Evolutionary conservation across 371 early-diverging fungal species (phyloP), one percentile per base, ranked within the genome.

Genomic region (Synchytrium microbalum): DNA sequence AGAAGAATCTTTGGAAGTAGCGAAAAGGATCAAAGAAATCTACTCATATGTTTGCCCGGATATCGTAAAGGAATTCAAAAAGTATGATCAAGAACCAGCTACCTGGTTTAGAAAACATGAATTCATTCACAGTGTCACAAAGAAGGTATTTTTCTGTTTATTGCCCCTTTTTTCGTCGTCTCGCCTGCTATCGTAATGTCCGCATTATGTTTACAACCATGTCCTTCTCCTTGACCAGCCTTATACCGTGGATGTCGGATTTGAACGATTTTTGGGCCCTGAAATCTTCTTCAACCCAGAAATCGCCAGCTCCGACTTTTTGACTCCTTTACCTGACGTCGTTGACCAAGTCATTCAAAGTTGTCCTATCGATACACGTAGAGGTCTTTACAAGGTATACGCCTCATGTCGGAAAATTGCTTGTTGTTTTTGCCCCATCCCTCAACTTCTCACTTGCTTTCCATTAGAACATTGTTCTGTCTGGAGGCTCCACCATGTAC

Each of bases 261-360:
- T 89, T 70, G 98, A 97, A 70, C 92, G 96, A 64, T 97, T 97
- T 84, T 80, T 97, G 68, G 98, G 94, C 24, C 98, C 98, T 24
- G 98, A 97, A 71, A 91, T 96, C 77, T 97, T 97, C 79, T 97
- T 97, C 80, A 96, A 94, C 72, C 98, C 98, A 29, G 98, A 97
- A 74, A 92, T 97, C 66, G 91, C 90, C 46, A 89, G 88, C 79
- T 88, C 93, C n/a, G 96, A 95, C 70, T 97, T 93, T 71, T 75
- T 94, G 69, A 95, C 94, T 23, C 96, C 96, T 54, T 78, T 97
- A 31, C 96, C 96, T 19, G 92, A 93, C 57, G 90, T 94, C 30
- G 94, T 97, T 23, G 98, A 97, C 80, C 87, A 84, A 57, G 92
- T 91, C 32, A 94, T 97, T 64, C 98, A 97, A 74, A 86, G 86